These are phyloP conservation scores for Sanghuangporus sanghuang DNA, from an alignment of 1,284 basidiomycete species.

Conservation along the genomic window DNA sequence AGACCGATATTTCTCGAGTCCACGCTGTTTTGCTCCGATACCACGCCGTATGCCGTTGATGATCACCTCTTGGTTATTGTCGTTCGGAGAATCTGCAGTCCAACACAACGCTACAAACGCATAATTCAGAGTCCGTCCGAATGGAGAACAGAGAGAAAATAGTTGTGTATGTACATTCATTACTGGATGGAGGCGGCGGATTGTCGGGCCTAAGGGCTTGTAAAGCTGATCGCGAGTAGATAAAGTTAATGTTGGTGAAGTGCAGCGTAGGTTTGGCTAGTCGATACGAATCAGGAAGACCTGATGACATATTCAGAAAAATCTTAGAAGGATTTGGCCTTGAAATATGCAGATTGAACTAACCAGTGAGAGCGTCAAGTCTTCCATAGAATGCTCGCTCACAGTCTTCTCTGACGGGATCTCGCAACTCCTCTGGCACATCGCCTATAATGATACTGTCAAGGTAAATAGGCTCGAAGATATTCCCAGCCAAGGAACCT, in stretches of 20 bases:
- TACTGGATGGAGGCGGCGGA: conserved; percentile 41
- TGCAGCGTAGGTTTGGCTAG: conserved; percentile 44
- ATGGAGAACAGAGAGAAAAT: conserved; percentile 14
- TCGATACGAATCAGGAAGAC: conserved; percentile 40
- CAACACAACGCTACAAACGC: conserved; percentile 55
- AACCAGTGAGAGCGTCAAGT: conserved; percentile 34
- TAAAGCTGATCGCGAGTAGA: conserved; percentile 48
- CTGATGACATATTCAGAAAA: conserved; percentile 23
- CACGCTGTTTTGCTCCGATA: conserved; percentile 62
- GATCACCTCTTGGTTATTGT: conserved; percentile 47
- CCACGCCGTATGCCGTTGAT: conserved; percentile 77
- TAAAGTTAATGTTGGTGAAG: conserved; percentile 57
- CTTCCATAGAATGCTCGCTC: conserved; percentile 54
- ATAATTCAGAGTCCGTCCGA: conserved; percentile 19
- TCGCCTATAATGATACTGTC: conserved; percentile 66
- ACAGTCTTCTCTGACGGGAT: conserved; percentile 48
- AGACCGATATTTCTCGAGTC: conserved; percentile 57
- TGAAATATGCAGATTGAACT: conserved; percentile 3
- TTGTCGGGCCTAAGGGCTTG: conserved; percentile 25
- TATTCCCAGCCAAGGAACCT: conserved; percentile 60
- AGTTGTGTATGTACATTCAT: conserved; percentile 48
- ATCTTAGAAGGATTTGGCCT: not conserved
- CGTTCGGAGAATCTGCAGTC: conserved; percentile 43
- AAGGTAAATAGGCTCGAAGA: conserved; percentile 65
- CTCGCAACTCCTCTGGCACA: conserved; percentile 30